Evolutionary conservation across 441 rosid species (phyloP).

Genomic region (Bruguiera hainesii): DNA sequence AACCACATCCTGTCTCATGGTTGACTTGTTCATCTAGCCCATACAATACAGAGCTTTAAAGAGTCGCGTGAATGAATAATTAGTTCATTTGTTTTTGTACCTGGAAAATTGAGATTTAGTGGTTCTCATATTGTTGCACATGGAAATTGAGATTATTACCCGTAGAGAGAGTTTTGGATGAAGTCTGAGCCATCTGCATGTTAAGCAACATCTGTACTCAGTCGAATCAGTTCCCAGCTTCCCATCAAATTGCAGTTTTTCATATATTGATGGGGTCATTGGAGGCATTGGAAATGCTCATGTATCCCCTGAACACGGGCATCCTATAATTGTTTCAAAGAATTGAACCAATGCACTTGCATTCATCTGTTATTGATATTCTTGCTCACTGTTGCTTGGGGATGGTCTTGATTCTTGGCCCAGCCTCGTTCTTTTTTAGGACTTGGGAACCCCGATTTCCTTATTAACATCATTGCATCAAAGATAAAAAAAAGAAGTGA

Average conservation of each 20-base stretch:
- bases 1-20: neutral
- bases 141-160: neutral
- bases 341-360: neutral
- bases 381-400: neutral
- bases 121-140: neutral
- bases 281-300: neutral
- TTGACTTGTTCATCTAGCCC: neutral
- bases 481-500: neutral
- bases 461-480: neutral
- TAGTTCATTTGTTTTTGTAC: neutral
- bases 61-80: neutral
- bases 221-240: too few relatives aligned
- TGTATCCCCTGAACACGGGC: neutral
- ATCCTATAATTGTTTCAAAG: neutral
- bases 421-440: neutral
- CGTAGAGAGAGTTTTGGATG: neutral
- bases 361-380: neutral
- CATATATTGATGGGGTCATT: neutral
- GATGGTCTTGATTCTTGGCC: constrained; percentile 3
- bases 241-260: too few relatives aligned
- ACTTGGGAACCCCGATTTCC: constrained; percentile 6
- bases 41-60: neutral
- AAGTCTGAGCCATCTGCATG: neutral
- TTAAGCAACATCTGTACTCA: too few relatives aligned
- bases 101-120: neutral